Percentiles rank a stretch among this genome's conserved stretches.
Conservation (phyloP, 495 filamentous ascomycete genomes). For the Trichodelitschia bisporula region DNA sequence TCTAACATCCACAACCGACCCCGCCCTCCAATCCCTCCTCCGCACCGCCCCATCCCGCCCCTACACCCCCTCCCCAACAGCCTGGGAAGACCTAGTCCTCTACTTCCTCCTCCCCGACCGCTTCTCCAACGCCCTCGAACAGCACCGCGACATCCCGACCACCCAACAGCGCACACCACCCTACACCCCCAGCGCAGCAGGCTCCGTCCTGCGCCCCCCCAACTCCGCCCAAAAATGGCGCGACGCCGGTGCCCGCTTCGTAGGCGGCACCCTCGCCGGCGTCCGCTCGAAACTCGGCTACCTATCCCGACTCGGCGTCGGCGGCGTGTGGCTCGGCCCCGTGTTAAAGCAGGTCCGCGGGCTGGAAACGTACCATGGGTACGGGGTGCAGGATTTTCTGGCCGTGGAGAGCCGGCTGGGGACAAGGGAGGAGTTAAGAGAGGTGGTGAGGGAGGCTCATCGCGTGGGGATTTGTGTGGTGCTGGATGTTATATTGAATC, state of each 20-base stretch:
- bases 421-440: constrained; percentile 6
- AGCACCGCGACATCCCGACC: constrained; percentile 1
- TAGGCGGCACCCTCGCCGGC: constrained; percentile 7
- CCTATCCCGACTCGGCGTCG: constrained; percentile 8
- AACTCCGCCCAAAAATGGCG: constrained; percentile 3
- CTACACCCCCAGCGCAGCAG: constrained; percentile 2
- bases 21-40: background rate
- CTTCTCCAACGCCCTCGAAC: constrained; percentile 7
- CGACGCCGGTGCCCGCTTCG: constrained; percentile 4
- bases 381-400: constrained; percentile 10
- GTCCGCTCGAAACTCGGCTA: constrained; percentile 9
- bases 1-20: background rate
- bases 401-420: constrained; percentile 9
- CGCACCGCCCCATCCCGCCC: background rate
- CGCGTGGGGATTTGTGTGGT: constrained; percentile 8
- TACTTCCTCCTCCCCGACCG: constrained; percentile 12
- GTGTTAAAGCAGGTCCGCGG: constrained; percentile 10
- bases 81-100: constrained; percentile 10
- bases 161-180: constrained; percentile 1
- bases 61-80: constrained; percentile 6
- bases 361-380: constrained; percentile 8
- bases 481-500: constrained; percentile 11
- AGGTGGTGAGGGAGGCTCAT: constrained; percentile 7
- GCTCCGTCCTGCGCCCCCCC: constrained; percentile 2
- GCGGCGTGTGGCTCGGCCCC: constrained; percentile 9